A percentile compares a stretch with the other conserved stretches of the same genome.
Evolutionary conservation across 371 early-diverging fungal species (phyloP).

Genomic region (Funneliformis caledonium): DNA sequence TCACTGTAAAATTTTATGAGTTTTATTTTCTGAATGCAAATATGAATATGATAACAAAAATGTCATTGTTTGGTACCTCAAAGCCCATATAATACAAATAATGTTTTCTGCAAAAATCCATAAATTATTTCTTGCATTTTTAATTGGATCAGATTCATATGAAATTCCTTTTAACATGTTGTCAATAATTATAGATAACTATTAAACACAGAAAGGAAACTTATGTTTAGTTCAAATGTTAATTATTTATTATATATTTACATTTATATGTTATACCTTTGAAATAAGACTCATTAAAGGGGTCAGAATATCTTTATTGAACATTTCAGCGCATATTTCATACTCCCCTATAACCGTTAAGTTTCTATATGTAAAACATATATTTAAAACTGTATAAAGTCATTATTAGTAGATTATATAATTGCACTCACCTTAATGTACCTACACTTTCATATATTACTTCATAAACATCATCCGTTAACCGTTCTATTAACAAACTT

Average conservation of each 20-base stretch:
- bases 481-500: slow-evolving; percentile 66
- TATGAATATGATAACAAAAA: neutral
- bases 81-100: slow-evolving; percentile 71
- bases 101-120: slow-evolving; percentile 78
- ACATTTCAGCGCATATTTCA: slow-evolving; percentile 69
- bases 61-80: slow-evolving; percentile 45
- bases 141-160: slow-evolving; percentile 51
- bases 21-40: neutral
- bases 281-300: slow-evolving; percentile 58
- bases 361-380: slow-evolving; percentile 53
- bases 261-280: slow-evolving; percentile 43
- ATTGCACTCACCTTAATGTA: slow-evolving; percentile 59
- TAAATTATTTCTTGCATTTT: slow-evolving; percentile 62
- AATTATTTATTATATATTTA: neutral
- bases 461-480: slow-evolving; percentile 73
- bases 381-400: slow-evolving; percentile 40
- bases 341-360: slow-evolving; percentile 63
- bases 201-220: neutral
- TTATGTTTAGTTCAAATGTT: neutral
- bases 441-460: slow-evolving; percentile 82
- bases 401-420: neutral
- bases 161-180: slow-evolving; percentile 56
- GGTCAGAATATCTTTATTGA: slow-evolving; percentile 67
- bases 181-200: slow-evolving; percentile 48
- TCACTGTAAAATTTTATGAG: slow-evolving; percentile 55